phyloP scores from a whole-genome alignment of 139 green algal species.

The Bryopsis sp. region DNA sequence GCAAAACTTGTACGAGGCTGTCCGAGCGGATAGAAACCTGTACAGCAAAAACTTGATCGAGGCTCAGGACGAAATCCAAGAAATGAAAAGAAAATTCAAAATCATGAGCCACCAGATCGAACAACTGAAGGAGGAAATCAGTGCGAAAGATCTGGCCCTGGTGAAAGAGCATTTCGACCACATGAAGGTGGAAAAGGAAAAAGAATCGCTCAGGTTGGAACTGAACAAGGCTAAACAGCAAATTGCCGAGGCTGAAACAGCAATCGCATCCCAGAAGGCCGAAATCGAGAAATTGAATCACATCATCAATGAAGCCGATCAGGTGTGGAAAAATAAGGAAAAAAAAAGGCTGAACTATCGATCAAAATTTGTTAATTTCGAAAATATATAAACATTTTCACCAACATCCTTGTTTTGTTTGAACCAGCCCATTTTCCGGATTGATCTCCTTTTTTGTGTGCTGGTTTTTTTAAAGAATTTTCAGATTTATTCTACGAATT shows the following conservation, averaged over 20 bases:
- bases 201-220: slow-evolving; percentile 70
- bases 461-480: no score
- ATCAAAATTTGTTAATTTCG: slow-evolving; percentile 17
- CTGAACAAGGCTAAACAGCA: slow-evolving; percentile 66
- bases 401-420: no score
- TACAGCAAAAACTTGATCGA: slow-evolving; percentile 87
- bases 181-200: slow-evolving; percentile 88
- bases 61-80: slow-evolving; percentile 78
- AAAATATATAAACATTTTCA: slow-evolving; percentile 9
- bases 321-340: slow-evolving; percentile 1
- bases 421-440: no score
- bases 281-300: slow-evolving; percentile 78
- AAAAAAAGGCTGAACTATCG: background rate
- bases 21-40: slow-evolving; percentile 75
- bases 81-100: slow-evolving; percentile 89
- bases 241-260: slow-evolving; percentile 68
- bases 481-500: no score
- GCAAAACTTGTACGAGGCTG: slow-evolving; percentile 71
- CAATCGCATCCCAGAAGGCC: slow-evolving; percentile 45
- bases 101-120: slow-evolving; percentile 84
- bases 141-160: slow-evolving; percentile 66
- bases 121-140: slow-evolving; percentile 84
- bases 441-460: no score
- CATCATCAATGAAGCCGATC: slow-evolving; percentile 70
- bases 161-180: slow-evolving; percentile 88